Base-by-base conservation (phyloP, 2,329 filamentous ascomycete genomes). In the Aspergillus sp. region DNA sequence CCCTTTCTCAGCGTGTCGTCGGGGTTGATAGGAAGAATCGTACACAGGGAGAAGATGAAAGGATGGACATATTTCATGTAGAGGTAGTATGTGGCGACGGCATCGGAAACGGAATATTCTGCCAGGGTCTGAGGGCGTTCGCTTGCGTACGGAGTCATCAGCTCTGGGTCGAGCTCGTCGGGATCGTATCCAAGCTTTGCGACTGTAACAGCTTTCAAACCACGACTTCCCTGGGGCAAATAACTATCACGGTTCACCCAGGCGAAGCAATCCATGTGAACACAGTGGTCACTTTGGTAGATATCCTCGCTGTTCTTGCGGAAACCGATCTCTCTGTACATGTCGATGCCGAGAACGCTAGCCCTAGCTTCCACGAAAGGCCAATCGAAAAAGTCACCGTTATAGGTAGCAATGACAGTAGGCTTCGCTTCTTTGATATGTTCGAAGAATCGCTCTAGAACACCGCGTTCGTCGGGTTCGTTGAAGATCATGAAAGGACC, bases 21-120 rank as follows among this genome's bases (percentile, higher is more conserved):
- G 36, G 93, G 92, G 48, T 91, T 92, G 1, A 99, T 84, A 0
- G 95, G 95, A 74, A 99, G 83, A 79, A 99, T 97, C 1, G 93
- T 99, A 78, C 95, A 99, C 0, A 99, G 82, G 1, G 96, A 98
- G 83, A 99, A 99, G 75, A 99, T 95, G 81, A 99, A 99, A 3
- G 95, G 95, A 75, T 99, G 95, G n/a, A 99, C 91, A 76, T 99
- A 99, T 89, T 99, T 99, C 96, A 99, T 99, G 84, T 99, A 99
- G 63, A 99, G 81, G 73, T 99, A 99, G 75, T 99, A 99, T 0
- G 95, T 99, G 21, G 95, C 95, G 54, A 99, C 95, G 9, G 96
- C 96, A 83, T 99, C 96, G 70, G 96, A 99, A 48, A 99, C 95
- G 0, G 96, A 99, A 79, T 99, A 99, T 72, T 99, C 95, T 8